Evolutionary conservation across 257 asterid species (phyloP).

Genomic region (Gentiana straminea): DNA sequence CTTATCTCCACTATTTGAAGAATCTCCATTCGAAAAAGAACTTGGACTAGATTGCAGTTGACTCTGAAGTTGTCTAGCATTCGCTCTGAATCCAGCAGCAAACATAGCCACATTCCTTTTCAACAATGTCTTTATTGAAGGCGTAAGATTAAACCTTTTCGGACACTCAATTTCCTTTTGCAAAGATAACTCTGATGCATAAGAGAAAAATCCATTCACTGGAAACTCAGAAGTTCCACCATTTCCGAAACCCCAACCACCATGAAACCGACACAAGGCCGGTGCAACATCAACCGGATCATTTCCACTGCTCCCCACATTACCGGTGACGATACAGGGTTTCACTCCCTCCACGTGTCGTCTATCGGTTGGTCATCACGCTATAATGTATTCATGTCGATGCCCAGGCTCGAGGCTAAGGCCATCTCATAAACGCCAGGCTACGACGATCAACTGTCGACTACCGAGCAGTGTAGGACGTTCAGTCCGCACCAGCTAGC

Average conservation of each 20-base stretch:
- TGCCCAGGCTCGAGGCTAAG: too few relatives aligned
- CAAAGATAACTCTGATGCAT: constrained; percentile 48
- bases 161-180: constrained; percentile 88
- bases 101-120: constrained; percentile 84
- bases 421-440: too few relatives aligned
- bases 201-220: constrained; percentile 39
- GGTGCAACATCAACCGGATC: constrained; percentile 70
- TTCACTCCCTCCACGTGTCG: too few relatives aligned
- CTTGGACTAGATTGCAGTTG: constrained; percentile 52
- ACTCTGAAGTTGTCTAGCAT: constrained; percentile 40
- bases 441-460: too few relatives aligned
- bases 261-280: constrained; percentile 68
- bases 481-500: too few relatives aligned
- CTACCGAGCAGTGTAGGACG: too few relatives aligned
- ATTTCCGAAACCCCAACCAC: constrained; percentile 83
- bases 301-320: constrained; percentile 29
- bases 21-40: constrained; percentile 37
- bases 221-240: constrained; percentile 59
- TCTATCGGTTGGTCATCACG: too few relatives aligned
- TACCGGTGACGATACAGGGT: too few relatives aligned
- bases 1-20: constrained; percentile 10
- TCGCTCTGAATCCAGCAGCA: constrained; percentile 89
- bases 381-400: too few relatives aligned
- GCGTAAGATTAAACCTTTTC: constrained; percentile 77
- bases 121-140: constrained; percentile 73